These are phyloP conservation scores for Penicillium steckii DNA, from an alignment of 495 filamentous ascomycete genomes.

Conservation along the genomic window DNA sequence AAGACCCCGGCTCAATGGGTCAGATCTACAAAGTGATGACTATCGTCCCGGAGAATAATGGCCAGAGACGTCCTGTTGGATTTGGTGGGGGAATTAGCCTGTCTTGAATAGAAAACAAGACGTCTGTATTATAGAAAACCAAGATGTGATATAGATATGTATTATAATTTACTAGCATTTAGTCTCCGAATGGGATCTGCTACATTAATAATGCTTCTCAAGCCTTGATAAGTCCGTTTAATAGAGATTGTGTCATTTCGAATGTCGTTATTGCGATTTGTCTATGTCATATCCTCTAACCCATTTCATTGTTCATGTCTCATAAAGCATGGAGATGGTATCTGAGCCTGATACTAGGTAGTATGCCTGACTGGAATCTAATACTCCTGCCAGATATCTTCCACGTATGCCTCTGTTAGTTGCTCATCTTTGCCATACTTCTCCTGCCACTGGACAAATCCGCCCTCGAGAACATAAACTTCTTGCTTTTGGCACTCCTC, in stretches of 20 bases:
- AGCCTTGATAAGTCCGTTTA: no score
- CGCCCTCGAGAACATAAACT: constrained; percentile 78
- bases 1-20: constrained; percentile 80
- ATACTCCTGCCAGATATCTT: constrained; percentile 79
- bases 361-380: constrained; percentile 7
- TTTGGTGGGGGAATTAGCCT: constrained; percentile 75
- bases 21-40: constrained; percentile 91
- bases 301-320: constrained; percentile 10
- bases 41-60: constrained; percentile 78
- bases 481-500: constrained; percentile 56
- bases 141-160: neutral
- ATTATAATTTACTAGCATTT: neutral
- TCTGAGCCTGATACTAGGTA: neutral
- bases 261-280: neutral
- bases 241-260: no score
- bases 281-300: constrained; percentile 18
- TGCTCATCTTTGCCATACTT: constrained; percentile 72
- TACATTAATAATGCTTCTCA: no score
- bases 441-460: constrained; percentile 93
- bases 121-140: neutral
- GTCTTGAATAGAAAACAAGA: neutral
- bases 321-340: constrained; percentile 3
- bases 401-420: constrained; percentile 82
- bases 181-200: neutral
- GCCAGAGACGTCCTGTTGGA: constrained; percentile 75